Base-by-base conservation (phyloP, 2,329 filamentous ascomycete species). In the Colletotrichum orbiculare region DNA sequence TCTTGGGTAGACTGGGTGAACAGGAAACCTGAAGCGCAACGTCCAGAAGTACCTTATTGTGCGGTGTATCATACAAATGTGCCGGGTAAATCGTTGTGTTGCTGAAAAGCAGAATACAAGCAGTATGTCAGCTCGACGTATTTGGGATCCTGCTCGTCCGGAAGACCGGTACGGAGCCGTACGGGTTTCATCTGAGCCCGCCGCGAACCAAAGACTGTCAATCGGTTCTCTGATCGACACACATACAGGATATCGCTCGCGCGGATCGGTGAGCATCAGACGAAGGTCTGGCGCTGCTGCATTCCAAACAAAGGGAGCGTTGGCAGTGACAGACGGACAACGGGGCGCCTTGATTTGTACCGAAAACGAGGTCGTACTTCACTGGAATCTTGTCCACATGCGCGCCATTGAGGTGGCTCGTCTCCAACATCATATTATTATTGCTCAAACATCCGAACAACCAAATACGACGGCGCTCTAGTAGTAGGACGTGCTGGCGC, bases 401-500 rank as follows among this genome's bases (percentile, higher is more conserved):
- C 53, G 53, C 57, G 47, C 58, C 59, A 48, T n/a, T 47, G 35
- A 17, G 25, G 46, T 53, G 37, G 8, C 37, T 25, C 52, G 33
- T 57, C 41, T 53, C 52, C 49, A 57, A 25, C 25, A 25, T 25
- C 25, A 25, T 25, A 66, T 17, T 17, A 17, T 17, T 47, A 25
- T 42, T 53, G 15, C 41, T 56, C 39, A 57, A 53, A 63, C 47
- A 53, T 34, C 39, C 34, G 45, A 52, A 39, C 52, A 57, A 25
- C 25, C 25, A 25, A 25, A 25, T 25, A 25, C 4, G 25, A 25
- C 25, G 25, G 4, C 25, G 25, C 25, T 25, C 59, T 66, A 66
- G 47, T 71, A 76, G 52, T 82, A 83, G 63, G 79, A 82, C 9
- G 74, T 71, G 47, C 76, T 80, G 0, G 73, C 77, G 9, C 74